These are phyloP conservation scores for Prunus persica DNA, from an alignment of 306 rosid genomes.

Conservation along the genomic window Prunus_persica_NCBIv2 NC_034009.1:34885001-34885500, in stretches of 20 bases:
- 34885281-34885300: no score
- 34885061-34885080: background rate
- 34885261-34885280: no score
- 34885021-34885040: background rate
- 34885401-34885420: background rate
- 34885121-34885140: background rate
- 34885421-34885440: background rate
- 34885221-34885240: background rate
- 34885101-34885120: background rate
- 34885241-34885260: background rate
- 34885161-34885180: background rate
- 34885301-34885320: background rate
- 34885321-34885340: background rate
- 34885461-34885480: background rate
- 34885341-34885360: background rate
- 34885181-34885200: background rate
- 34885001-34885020: background rate
- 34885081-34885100: background rate
- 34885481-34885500: no score
- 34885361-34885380: slow-evolving; percentile 4
- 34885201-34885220: no score
- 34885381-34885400: background rate
- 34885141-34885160: background rate
- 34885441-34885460: background rate
- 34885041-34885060: background rate